Percentiles rank a stretch among this genome's conserved stretches.
phyloP scores from a whole-genome alignment of 805 yeast species.

The Candida succiphila region DNA sequence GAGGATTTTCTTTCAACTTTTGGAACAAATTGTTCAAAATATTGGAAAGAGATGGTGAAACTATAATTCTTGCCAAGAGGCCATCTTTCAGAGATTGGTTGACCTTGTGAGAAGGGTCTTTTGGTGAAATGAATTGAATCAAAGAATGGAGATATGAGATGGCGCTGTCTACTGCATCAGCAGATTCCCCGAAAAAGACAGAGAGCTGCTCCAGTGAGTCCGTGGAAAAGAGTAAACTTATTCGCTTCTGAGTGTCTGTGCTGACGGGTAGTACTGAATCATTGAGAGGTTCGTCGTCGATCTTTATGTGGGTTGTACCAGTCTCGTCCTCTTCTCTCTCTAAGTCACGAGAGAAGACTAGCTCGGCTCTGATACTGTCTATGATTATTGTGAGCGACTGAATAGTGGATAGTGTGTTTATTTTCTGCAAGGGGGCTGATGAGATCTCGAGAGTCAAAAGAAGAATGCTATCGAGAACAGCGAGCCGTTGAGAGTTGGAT shows the following conservation, averaged over 20 bases:
- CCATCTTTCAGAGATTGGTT: conserved; percentile 4
- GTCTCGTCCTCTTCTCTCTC: no score
- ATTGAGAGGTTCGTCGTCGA: not conserved
- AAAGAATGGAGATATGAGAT: conserved; percentile 8
- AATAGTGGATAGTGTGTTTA: no score
- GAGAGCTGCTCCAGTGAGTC: not conserved
- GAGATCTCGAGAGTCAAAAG: no score
- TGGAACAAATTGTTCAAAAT: conserved; percentile 12
- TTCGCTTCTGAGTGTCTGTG: not conserved
- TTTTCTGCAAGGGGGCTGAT: no score
- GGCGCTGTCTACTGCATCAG: not conserved
- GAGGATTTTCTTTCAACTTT: conserved; percentile 9
- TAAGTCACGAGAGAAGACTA: no score
- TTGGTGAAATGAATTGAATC: conserved; percentile 10
- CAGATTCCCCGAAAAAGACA: not conserved
- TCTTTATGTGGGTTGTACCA: no score
- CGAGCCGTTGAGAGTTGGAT: no score
- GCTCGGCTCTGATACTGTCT: not conserved
- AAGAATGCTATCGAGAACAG: no score
- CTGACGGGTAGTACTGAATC: no score
- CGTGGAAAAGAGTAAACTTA: not conserved
- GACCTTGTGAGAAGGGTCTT: not conserved
- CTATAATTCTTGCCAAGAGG: conserved; percentile 14
- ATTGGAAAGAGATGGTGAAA: conserved; percentile 11
- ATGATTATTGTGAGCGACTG: not conserved